Evolutionary conservation across 1,139 yeast species (phyloP), one percentile per base, ranked within the genome.

Genomic region (Pichiaceae sp.): DNA sequence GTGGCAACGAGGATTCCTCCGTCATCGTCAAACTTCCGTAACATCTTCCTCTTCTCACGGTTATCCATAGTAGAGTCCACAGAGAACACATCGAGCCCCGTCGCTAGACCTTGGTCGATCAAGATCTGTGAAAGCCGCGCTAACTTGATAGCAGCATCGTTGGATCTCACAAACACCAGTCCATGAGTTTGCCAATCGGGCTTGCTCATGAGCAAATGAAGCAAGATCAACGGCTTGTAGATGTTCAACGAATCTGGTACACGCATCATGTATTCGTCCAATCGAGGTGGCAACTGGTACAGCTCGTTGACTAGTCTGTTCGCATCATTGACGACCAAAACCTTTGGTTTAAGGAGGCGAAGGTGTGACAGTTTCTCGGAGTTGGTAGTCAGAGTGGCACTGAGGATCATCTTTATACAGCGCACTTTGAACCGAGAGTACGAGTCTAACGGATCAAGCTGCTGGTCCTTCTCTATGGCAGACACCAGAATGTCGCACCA

Each of bases 331-430:
- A 85, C 78, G 39, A 89, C 74, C 33, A 84, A 70, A 34, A 93
- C 60, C 49, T 79, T 70, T 6, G 96, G 95, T 34, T 69, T 68
- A 38, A 68, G 63, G 46, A 93, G 73, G 38, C 79, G 72, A 43
- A 91, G 65, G 33, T 75, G 72, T 8, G 91, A 70, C 37, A 93
- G 64, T 52, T 84, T 84, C 26, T 93, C 95, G 0, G 96, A 87
- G 57, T 89, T 95, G 1, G 96, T 80, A 3, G 96, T 87, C 40
- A 93, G 68, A 0, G 99, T 91, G 5, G 99, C 98, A 30, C 95
- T 82, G 53, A 91, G 87, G 3, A 91, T 69, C 57, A 91, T 68
- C 50, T 89, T 87, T 30, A 61, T 34, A 57, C 64, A 49, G 49
- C 60, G 62, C 62, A 45, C 49, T 54, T 26, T 57, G 55, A 48